phyloP scores from a whole-genome alignment of 2,329 filamentous ascomycete species.

The Conoideocrella luteorostrata region DNA sequence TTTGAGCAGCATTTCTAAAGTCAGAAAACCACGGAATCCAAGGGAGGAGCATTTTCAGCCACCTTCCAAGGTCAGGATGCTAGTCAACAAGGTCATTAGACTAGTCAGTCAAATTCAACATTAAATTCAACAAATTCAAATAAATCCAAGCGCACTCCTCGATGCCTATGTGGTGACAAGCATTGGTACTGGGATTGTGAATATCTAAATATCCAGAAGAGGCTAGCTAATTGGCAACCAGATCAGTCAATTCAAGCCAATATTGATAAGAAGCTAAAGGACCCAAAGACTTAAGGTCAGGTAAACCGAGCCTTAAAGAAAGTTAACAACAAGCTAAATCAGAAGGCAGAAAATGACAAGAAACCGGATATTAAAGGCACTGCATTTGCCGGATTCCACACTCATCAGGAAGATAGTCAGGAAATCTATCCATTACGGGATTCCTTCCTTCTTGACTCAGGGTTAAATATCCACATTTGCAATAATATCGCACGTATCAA shows the following conservation, averaged over 20 bases:
- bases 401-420: neutral
- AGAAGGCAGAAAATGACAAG: neutral
- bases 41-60: neutral
- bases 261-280: neutral
- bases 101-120: neutral
- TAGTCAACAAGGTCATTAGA: neutral
- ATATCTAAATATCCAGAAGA: neutral
- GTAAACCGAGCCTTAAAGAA: no score
- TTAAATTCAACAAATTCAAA: neutral
- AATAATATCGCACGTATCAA: neutral
- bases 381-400: neutral
- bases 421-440: neutral
- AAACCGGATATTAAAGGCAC: neutral
- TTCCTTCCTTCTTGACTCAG: no score
- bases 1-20: neutral
- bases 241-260: slow-evolving; percentile 2
- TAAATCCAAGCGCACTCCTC: neutral
- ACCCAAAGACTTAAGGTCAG: neutral
- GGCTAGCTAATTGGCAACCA: neutral
- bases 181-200: neutral
- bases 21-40: neutral
- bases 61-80: neutral
- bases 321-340: neutral
- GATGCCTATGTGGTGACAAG: neutral
- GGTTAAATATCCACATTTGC: neutral